Evolutionary conservation across 139 green algal species (phyloP).

Genomic region (Yamagishiella unicocca): DNA sequence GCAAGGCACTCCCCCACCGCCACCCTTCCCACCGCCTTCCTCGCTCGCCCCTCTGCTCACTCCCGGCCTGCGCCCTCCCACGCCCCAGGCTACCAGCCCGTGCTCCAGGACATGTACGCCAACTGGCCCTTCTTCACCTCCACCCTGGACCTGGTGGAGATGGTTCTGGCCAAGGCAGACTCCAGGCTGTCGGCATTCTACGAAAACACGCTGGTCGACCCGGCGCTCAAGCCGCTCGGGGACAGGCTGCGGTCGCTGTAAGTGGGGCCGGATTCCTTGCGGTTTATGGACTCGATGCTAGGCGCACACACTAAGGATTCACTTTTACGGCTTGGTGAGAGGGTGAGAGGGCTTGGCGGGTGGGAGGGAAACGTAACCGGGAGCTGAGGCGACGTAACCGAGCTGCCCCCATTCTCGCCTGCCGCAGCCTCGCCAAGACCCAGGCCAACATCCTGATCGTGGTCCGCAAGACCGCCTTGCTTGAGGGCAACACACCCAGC

Average conservation of each 20-base stretch:
- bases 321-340: too few species aligned
- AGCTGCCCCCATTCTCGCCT: not conserved
- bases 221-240: conserved; percentile 32
- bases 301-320: too few species aligned
- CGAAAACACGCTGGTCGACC: conserved; percentile 59
- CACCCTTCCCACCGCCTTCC: too few species aligned
- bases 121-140: conserved; percentile 98
- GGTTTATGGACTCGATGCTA: too few species aligned
- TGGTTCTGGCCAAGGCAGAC: conserved; percentile 92
- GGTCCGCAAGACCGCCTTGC: conserved; percentile 48
- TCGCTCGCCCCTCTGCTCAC: conserved; percentile 13
- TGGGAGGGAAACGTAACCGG: too few species aligned
- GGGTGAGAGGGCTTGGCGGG: too few species aligned
- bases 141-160: conserved; percentile 97
- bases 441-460: conserved; percentile 48
- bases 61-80: not conserved
- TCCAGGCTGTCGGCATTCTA: conserved; percentile 82
- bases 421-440: conserved; percentile 42
- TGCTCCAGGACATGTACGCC: conserved; percentile 94
- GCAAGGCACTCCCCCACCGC: too few species aligned
- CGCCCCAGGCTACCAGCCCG: conserved; percentile 36
- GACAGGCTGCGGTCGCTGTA: conserved; percentile 60
- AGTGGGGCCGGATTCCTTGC: too few species aligned
- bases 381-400: too few species aligned
- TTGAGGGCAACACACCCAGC: conserved; percentile 50